Base-by-base conservation (phyloP, 306 rosid species). In the Ochetophila trinervis region DNA sequence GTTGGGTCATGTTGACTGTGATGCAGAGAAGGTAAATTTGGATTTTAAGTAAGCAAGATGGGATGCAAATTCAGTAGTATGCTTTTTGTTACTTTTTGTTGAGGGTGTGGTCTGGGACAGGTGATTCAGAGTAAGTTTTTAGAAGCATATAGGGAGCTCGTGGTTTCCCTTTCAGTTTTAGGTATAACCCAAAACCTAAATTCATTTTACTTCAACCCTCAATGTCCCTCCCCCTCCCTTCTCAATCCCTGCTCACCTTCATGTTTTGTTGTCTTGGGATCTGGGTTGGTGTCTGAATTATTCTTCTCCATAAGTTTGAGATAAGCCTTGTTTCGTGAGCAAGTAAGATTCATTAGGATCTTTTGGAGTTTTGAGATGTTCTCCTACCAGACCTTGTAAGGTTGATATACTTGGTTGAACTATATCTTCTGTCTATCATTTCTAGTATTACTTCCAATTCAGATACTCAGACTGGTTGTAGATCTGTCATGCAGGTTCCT, bases 1-100 rank as follows among this genome's bases (percentile, higher is more conserved):
- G 64, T 77, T 94, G 73, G 99, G 99, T 71, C 99, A 94, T 53
- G 92, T 94, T 66, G 99, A 94, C 63, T 94, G 99, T 71, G 99
- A 94, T 66, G 88, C 95, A 6, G 99, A 94, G 51, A 83, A 90
- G 97, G 99, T 94, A 79, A 76, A 22, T 23, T 30, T 74, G 7
- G 42, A 37, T 16, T 61, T 62, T 35, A 40, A 40, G 3, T 37
- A 10, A 37, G 10, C 44, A 40, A 40, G 2, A 8, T 40, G 45
- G 45, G 12, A 40, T 40, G 45, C 10, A 9, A 40, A 40, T 40
- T 3, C 45, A 8, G 12, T 40, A 40, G 13, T 40, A 40, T 40
- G 45, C 45, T 49, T 63, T 19, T 27, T 65, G 1, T 45, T 42
- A 13, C 11, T 61, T 19, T 15, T 65, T 7, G 6, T 56, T 14